These are phyloP conservation scores for Arachis hypogaea DNA, from an alignment of 306 rosid species.

Conservation along the genomic window DNA sequence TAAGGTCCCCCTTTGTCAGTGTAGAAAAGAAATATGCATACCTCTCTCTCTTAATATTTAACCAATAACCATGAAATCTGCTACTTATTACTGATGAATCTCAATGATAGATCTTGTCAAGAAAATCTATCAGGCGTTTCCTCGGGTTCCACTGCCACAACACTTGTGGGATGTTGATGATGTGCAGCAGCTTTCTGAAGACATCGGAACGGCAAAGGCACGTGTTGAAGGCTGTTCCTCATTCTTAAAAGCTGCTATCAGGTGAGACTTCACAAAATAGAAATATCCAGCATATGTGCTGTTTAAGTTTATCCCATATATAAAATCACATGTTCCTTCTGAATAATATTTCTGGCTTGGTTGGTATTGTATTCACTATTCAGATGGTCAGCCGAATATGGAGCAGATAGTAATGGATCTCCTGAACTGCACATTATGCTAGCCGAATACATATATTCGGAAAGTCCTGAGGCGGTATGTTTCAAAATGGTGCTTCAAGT, in stretches of 20 bases:
- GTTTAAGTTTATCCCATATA: background rate
- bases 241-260: slow-evolving; percentile 88
- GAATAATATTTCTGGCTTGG: slow-evolving; percentile 23
- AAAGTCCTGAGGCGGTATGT: slow-evolving; percentile 93
- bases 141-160: slow-evolving; percentile 72
- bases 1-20: slow-evolving; percentile 28
- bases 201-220: slow-evolving; percentile 75
- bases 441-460: slow-evolving; percentile 87
- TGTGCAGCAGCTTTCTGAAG: slow-evolving; percentile 81
- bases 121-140: slow-evolving; percentile 72
- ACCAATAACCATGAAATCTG: slow-evolving; percentile 7
- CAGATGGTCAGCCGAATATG: slow-evolving; percentile 96
- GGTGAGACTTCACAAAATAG: slow-evolving; percentile 48
- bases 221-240: slow-evolving; percentile 94
- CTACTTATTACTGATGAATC: slow-evolving; percentile 46
- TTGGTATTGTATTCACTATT: slow-evolving; percentile 47
- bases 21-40: slow-evolving; percentile 23
- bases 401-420: slow-evolving; percentile 67
- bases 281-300: background rate
- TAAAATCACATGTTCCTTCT: background rate
- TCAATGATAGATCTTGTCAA: slow-evolving; percentile 64
- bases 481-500: slow-evolving; percentile 18
- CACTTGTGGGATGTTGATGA: slow-evolving; percentile 78
- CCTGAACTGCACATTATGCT: slow-evolving; percentile 87
- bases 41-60: slow-evolving; percentile 25